Conservation (phyloP, 768 basidiomycete genomes). For the Mycena galopus region DNA sequence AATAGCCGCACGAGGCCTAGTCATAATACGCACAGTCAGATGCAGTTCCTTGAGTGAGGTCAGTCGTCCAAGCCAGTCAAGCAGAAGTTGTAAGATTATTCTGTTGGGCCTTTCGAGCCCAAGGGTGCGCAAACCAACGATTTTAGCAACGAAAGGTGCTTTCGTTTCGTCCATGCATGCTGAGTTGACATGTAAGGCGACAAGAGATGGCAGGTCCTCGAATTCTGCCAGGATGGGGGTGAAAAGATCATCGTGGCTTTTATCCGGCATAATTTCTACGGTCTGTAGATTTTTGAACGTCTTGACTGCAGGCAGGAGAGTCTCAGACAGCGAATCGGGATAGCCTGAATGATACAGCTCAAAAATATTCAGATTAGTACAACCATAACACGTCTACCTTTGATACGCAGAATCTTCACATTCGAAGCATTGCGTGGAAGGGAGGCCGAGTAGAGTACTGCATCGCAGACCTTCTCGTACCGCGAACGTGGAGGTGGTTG, state of each 20-base stretch:
- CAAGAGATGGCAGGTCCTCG: conserved; percentile 36
- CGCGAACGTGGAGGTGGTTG: not conserved
- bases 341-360: conserved; percentile 30
- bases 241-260: conserved; percentile 52
- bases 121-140: conserved; percentile 47
- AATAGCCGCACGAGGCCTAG: not conserved
- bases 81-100: conserved; percentile 56
- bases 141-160: conserved; percentile 45
- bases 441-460: conserved; percentile 51
- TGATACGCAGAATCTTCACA: conserved; percentile 59
- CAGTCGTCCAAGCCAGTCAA: conserved; percentile 40
- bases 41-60: conserved; percentile 47
- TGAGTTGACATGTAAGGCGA: conserved; percentile 49
- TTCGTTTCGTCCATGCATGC: conserved; percentile 50
- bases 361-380: not conserved
- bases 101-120: conserved; percentile 54
- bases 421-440: conserved; percentile 54
- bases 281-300: conserved; percentile 50
- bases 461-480: conserved; percentile 13
- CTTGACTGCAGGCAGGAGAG: conserved; percentile 16
- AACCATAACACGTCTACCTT: conserved; percentile 47
- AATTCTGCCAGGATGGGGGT: conserved; percentile 43
- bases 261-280: conserved; percentile 50
- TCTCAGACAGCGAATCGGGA: conserved; percentile 11
- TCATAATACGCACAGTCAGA: conserved; percentile 53